Evolutionary conservation across 2,329 filamentous ascomycete species (phyloP).

Genomic region (Parafenestella ontariensis): DNA sequence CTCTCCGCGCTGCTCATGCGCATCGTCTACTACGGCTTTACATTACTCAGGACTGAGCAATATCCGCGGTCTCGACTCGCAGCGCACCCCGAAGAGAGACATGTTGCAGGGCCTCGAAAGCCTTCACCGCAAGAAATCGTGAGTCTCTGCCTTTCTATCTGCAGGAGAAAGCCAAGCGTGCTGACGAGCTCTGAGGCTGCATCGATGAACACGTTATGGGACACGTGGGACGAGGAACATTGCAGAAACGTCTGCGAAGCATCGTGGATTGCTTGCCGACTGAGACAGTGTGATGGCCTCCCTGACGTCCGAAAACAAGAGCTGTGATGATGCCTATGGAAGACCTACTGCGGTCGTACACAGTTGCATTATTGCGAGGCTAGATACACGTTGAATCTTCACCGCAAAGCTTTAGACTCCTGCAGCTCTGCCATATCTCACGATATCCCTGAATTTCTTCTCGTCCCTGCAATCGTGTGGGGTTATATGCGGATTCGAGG

Average conservation of each 20-base stretch:
- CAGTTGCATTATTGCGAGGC: too few relatives aligned
- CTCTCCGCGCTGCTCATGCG: conserved; percentile 8
- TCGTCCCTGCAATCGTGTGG: conserved; percentile 7
- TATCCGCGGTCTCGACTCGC: background rate
- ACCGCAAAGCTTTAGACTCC: too few relatives aligned
- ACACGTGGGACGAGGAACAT: conserved; percentile 22
- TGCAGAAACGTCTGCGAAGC: conserved; percentile 23
- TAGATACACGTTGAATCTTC: too few relatives aligned
- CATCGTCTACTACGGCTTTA: conserved; percentile 13
- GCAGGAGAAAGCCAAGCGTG: background rate
- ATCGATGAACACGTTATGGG: conserved; percentile 25
- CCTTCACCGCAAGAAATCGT: conserved; percentile 16
- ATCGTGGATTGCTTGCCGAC: conserved; percentile 20
- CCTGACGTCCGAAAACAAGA: conserved; percentile 20
- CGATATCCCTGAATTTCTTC: too few relatives aligned
- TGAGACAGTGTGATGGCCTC: conserved; percentile 16
- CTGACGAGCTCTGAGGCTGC: conserved; percentile 11
- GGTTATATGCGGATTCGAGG: background rate
- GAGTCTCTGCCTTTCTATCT: background rate
- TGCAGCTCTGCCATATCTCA: too few relatives aligned
- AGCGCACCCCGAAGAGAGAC: background rate
- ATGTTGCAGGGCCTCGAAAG: background rate
- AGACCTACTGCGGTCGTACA: too few relatives aligned
- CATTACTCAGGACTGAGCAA: background rate
- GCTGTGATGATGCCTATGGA: background rate